Base-by-base conservation (phyloP, 2,329 filamentous ascomycete genomes). In the Penicillium occitanis region DNA sequence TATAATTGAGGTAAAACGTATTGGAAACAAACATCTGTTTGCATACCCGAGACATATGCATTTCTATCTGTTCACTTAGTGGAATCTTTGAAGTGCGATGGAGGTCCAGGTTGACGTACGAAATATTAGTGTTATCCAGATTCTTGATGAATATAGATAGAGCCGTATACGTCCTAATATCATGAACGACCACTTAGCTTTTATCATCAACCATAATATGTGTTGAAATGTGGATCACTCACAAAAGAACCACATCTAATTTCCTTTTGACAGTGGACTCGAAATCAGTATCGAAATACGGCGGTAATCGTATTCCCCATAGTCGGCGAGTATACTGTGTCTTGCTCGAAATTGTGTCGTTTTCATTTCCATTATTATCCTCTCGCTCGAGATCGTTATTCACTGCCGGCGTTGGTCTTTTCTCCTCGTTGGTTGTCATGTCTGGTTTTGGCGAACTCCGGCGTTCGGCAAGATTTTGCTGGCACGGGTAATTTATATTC, bases 101-200 rank as follows among this genome's bases (percentile, higher is more conserved):
- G 2, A 28, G 40, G 8, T 13, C 25, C 1, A 19, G 14, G 17
- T 17, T 6, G 25, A 60, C 59, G 13, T 61, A 61, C 59, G 61
- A 63, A 10, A 63, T 63, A 37, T 63, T 63, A 2, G 61, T 53
- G 53, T 63, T 63, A 28, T 63, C 61, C 33, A 63, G 6, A 17
- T 63, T 63, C 33, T 63, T 63, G n/a, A 63, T 55, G 13, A 63
- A 63, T 8, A 63, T 63, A 2, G 61, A 63, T 7, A 63, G 22
- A 0, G 46, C 48, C 1, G 61, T 63, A 33, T 63, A 55, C 19
- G 35, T 55, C 35, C 61, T 63, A 3, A 35, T 19, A 22, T 1
- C 3, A 22, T 19, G 3, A 33, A 33, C 1, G 8, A 33, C 7
- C 3, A 25, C 3, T 55, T 35, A 35, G 30, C 1, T 8, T 7